Percentiles rank a stretch among this genome's conserved stretches.
These are phyloP conservation scores for Noccaea bulbosa DNA, from an alignment of 345 rosid species.

Conservation along the genomic window DNA sequence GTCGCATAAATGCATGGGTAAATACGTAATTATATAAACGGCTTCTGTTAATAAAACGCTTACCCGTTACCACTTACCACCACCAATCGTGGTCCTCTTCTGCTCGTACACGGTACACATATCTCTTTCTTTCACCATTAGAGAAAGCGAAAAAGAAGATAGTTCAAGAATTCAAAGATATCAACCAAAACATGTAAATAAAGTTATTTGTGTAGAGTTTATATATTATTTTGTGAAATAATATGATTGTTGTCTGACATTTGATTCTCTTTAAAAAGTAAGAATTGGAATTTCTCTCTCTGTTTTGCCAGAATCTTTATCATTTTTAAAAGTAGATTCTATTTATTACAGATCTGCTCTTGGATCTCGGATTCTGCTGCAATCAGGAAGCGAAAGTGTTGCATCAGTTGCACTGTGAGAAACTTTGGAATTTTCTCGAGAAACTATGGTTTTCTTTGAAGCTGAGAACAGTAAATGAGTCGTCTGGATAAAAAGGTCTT, in stretches of 20 bases:
- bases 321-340: conserved; percentile 26
- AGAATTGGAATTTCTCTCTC: conserved; percentile 15
- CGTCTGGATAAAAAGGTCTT: conserved; percentile 2
- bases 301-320: conserved; percentile 30
- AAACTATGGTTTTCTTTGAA: conserved; percentile 22
- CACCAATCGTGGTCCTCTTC: conserved; percentile 33
- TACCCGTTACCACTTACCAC: conserved; percentile 35
- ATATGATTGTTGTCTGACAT: conserved; percentile 30
- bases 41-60: conserved; percentile 24
- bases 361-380: conserved; percentile 35
- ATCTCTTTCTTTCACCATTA: conserved; percentile 23
- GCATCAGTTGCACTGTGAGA: conserved; percentile 9
- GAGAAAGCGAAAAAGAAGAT: conserved; percentile 19
- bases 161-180: conserved; percentile 14
- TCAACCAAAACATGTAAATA: conserved; percentile 22
- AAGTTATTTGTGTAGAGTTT: conserved; percentile 14
- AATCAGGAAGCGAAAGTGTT: conserved; percentile 23
- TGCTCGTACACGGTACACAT: conserved; percentile 26
- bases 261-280: not conserved
- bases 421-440: conserved; percentile 2
- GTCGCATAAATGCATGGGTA: conserved; percentile 24
- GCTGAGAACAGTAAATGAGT: not conserved
- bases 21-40: not conserved
- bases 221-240: conserved; percentile 22
- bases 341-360: conserved; percentile 40